Percentiles rank a stretch among this genome's conserved stretches.
Conservation (phyloP, 2,329 filamentous ascomycete species). For the Epichloe sp. region DNA sequence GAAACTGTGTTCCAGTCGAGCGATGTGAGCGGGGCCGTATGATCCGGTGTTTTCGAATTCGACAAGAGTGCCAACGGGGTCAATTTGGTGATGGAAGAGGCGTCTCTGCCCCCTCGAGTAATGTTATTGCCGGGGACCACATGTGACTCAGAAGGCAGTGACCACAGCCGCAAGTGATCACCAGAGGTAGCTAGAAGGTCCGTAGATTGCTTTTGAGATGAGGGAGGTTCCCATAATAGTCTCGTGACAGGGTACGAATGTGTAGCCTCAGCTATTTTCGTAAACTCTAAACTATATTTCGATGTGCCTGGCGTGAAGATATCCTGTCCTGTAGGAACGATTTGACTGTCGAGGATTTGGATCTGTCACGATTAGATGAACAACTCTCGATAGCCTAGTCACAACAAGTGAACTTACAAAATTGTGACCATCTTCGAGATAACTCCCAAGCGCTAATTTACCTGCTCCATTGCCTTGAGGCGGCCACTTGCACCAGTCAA, state of each 20-base stretch:
- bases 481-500: constrained; percentile 99
- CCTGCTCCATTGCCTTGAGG: constrained; percentile 69
- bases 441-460: constrained; percentile 90
- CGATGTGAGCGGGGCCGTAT: constrained; percentile 90
- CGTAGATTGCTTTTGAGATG: constrained; percentile 86
- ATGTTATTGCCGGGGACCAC: constrained; percentile 50
- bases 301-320: constrained; percentile 56
- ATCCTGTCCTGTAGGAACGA: constrained; percentile 55
- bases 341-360: constrained; percentile 87
- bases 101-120: constrained; percentile 44
- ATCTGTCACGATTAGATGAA: constrained; percentile 45
- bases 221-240: constrained; percentile 90
- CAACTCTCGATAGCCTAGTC: background rate
- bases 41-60: constrained; percentile 96
- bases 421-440: constrained; percentile 95
- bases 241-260: constrained; percentile 96
- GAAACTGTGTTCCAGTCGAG: constrained; percentile 97
- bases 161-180: constrained; percentile 89
- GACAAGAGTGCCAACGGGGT: constrained; percentile 86
- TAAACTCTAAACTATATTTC: constrained; percentile 75
- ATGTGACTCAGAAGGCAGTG: constrained; percentile 59
- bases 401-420: constrained; percentile 48
- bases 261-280: constrained; percentile 87
- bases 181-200: constrained; percentile 91
- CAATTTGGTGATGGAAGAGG: constrained; percentile 58